Evolutionary conservation across 306 rosid genomes (phyloP).

Genomic region (Gastrolobium bilobum): DNA sequence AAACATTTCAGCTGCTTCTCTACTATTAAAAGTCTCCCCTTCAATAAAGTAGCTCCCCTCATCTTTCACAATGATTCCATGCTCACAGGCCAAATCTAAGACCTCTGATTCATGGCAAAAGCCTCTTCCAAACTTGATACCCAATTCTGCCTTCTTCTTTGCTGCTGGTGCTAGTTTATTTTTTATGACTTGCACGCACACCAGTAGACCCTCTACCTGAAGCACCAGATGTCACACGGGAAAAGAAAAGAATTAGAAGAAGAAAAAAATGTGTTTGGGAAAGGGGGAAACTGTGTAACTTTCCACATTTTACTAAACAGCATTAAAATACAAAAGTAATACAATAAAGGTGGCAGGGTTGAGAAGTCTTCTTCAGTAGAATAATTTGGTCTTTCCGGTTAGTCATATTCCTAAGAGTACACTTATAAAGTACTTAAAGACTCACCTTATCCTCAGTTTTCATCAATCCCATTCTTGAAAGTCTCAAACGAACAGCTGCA

Average conservation of each 20-base stretch:
- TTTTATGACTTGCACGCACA: constrained; percentile 73
- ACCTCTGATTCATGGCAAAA: constrained; percentile 74
- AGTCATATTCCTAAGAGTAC: constrained; percentile 26
- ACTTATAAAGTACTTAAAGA: neutral
- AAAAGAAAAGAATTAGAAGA: constrained; percentile 16
- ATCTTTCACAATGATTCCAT: constrained; percentile 65
- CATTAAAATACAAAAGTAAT: constrained; percentile 18
- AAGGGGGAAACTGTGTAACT: neutral
- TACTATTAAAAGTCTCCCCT: constrained; percentile 55
- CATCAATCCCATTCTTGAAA: constrained; percentile 70
- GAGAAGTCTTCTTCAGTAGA: constrained; percentile 17
- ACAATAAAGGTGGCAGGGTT: neutral
- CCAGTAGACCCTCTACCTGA: constrained; percentile 74
- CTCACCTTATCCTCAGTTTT: constrained; percentile 70
- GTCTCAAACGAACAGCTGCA: constrained; percentile 80
- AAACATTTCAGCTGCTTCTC: constrained; percentile 62
- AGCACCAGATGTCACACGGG: constrained; percentile 26
- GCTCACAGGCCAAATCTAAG: constrained; percentile 81
- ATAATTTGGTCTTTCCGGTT: neutral
- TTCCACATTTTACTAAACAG: constrained; percentile 16
- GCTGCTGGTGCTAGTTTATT: constrained; percentile 82
- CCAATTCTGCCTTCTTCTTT: constrained; percentile 70
- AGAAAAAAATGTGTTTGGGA: neutral
- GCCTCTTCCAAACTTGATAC: constrained; percentile 81
- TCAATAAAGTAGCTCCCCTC: constrained; percentile 67